Conservation (phyloP, 2,329 filamentous ascomycete genomes). For the Colletotrichum karsti region DNA sequence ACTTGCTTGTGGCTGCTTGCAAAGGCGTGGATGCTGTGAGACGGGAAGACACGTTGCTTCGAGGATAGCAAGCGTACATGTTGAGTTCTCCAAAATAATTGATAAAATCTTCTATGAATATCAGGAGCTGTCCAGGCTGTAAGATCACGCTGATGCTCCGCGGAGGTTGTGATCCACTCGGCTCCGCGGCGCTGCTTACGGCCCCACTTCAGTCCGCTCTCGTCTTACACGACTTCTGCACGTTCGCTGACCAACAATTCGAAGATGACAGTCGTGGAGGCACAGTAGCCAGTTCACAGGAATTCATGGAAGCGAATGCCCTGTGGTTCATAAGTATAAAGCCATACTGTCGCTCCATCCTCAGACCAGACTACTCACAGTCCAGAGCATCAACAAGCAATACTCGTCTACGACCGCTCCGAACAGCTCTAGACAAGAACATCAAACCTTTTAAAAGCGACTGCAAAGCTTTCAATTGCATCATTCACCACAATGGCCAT, state of each 20-base stretch:
- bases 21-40: background rate
- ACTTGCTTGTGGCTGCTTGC: constrained; percentile 9
- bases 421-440: too few species aligned
- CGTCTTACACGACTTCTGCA: background rate
- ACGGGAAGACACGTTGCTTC: background rate
- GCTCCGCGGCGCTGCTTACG: background rate
- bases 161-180: background rate
- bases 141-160: background rate
- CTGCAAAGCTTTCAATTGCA: too few species aligned
- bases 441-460: too few species aligned
- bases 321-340: too few species aligned
- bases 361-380: too few species aligned
- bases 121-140: background rate
- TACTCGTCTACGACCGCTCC: too few species aligned
- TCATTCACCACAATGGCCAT: background rate
- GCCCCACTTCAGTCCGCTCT: background rate
- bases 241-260: background rate
- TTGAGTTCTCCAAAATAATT: background rate
- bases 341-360: too few species aligned
- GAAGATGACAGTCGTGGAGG: background rate
- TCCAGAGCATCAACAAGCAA: too few species aligned
- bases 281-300: background rate
- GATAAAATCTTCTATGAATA: background rate
- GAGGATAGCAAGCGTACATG: background rate
- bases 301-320: too few species aligned